Base-by-base conservation (phyloP, 192 early-diverging fungal genomes). In the Paraglomus brasilianum region DNA sequence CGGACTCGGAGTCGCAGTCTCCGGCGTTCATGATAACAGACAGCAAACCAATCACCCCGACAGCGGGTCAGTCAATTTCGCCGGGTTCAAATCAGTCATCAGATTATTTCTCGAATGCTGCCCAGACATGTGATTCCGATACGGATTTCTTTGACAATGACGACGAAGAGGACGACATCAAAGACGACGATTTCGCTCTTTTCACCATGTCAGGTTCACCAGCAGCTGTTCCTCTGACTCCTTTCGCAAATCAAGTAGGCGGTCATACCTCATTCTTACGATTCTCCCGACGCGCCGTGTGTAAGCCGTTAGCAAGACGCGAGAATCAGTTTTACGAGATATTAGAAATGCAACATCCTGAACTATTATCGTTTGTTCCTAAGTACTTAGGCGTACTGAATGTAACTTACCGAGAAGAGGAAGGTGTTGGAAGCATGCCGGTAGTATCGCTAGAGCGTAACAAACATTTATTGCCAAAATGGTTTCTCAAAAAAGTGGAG, bases 221-320 rank as follows among this genome's bases (percentile, higher is more conserved):
- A 36, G 80, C 85, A 6, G 85, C 90, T 39, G 68, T 93, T 51
- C 87, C 86, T 5, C 72, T 93, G 39, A 81, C 87, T 45, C 92
- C 92, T 19, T 94, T 90, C 77, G 81, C 77, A n/a, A 91, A 94
- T 77, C 91, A 92, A 72, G 92, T 94, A 24, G 97, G 97, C n/a
- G 97, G 97, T 0, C 97, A 99, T 74, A 91, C 95, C 5, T 88
- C 93, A 5, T 92, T 99, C 56, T 82, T 98, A 55, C 91, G 96
- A 46, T 97, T 99, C 76, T 96, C 95, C 9, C 93, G 96, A 74
- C 90, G 89, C 75, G 95, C 97, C 8, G 89, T 99, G 22, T 99
- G 94, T 80, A 99, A 99, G 77, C 95, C 95, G 19, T 84, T 96
- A 49, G 89, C 91, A 42, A 75, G 79, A 68, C 84, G 85, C 51